Evolutionary conservation across 2,329 filamentous ascomycete species (phyloP).

Genomic region (Trichoderma simmonsii): DNA sequence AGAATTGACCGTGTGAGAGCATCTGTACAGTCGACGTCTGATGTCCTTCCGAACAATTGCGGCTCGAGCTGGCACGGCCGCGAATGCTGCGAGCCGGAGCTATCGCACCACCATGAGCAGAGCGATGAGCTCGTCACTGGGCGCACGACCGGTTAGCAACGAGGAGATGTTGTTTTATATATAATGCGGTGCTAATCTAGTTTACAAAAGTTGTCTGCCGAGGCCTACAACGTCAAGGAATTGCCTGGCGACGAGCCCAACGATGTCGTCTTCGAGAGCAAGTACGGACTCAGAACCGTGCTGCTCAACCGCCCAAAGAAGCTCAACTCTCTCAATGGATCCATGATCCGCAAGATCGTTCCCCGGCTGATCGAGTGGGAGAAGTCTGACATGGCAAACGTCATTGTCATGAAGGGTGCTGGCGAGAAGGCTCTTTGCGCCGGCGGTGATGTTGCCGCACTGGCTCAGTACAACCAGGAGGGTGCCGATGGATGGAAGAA

Average conservation of each 20-base stretch:
- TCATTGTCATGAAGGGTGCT: conserved; percentile 86
- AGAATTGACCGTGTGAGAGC: conserved; percentile 32
- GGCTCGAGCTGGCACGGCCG: conserved; percentile 52
- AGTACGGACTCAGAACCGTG: conserved; percentile 86
- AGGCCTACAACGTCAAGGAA: conserved; percentile 47
- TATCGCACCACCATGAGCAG: conserved; percentile 50
- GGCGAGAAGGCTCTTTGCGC: conserved; percentile 86
- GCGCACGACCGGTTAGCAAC: conserved; percentile 27
- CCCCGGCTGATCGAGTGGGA: conserved; percentile 89
- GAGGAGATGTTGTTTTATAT: neutral
- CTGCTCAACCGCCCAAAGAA: conserved; percentile 92
- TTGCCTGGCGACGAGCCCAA: conserved; percentile 70
- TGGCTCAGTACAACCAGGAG: conserved; percentile 70
- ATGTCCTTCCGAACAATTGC: conserved; percentile 58
- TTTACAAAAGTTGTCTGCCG: conserved; percentile 34
- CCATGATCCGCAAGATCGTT: conserved; percentile 93
- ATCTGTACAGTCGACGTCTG: conserved; percentile 38
- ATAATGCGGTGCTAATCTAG: neutral
- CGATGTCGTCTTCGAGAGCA: conserved; percentile 88
- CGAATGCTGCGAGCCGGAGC: conserved; percentile 42
- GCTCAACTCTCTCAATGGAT: conserved; percentile 86
- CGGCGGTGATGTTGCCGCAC: conserved; percentile 80
- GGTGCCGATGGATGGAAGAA: conserved; percentile 67
- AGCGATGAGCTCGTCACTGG: conserved; percentile 59
- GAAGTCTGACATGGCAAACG: conserved; percentile 90